Percentiles rank a stretch among this genome's conserved stretches.
These are phyloP conservation scores for Cadophora gregata DNA, from an alignment of 2,329 filamentous ascomycete species.

Conservation along the genomic window DNA sequence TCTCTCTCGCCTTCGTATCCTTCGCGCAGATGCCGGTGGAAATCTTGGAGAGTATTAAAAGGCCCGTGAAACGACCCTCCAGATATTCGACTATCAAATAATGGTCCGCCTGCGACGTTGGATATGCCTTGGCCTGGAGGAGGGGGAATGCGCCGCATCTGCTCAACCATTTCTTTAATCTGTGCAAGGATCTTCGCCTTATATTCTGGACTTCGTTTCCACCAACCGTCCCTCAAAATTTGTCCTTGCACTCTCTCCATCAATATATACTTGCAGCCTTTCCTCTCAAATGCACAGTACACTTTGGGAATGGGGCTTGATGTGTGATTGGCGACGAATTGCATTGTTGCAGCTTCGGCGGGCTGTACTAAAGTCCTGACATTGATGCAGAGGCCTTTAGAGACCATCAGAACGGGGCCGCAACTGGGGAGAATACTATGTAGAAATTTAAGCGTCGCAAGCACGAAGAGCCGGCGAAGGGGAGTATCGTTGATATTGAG, in stretches of 20 bases:
- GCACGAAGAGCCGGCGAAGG: constrained; percentile 30
- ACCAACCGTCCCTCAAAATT: constrained; percentile 45
- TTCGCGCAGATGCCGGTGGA: constrained; percentile 23
- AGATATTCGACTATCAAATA: constrained; percentile 45
- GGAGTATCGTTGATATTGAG: constrained; percentile 31
- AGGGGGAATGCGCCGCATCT: constrained; percentile 44
- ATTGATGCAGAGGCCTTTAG: constrained; percentile 31
- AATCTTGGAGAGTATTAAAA: constrained; percentile 38
- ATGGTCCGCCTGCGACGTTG: constrained; percentile 43
- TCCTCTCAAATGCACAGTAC: constrained; percentile 45
- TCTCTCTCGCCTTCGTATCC: constrained; percentile 21
- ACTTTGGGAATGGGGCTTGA: constrained; percentile 49
- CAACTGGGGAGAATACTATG: constrained; percentile 22
- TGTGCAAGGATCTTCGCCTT: constrained; percentile 47
- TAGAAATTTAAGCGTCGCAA: constrained; percentile 26
- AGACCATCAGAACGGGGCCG: constrained; percentile 28
- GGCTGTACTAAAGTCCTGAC: constrained; percentile 28
- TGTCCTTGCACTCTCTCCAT: constrained; percentile 50
- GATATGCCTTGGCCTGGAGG: constrained; percentile 39
- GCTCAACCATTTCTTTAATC: constrained; percentile 39
- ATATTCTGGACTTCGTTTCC: constrained; percentile 42
- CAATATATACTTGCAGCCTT: constrained; percentile 46
- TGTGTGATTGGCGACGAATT: constrained; percentile 46
- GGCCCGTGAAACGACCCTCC: constrained; percentile 41
- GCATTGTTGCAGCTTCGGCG: constrained; percentile 42